Evolutionary conservation across 2,329 filamentous ascomycete genomes (phyloP).

Genomic region (Fusarium zealandicum): DNA sequence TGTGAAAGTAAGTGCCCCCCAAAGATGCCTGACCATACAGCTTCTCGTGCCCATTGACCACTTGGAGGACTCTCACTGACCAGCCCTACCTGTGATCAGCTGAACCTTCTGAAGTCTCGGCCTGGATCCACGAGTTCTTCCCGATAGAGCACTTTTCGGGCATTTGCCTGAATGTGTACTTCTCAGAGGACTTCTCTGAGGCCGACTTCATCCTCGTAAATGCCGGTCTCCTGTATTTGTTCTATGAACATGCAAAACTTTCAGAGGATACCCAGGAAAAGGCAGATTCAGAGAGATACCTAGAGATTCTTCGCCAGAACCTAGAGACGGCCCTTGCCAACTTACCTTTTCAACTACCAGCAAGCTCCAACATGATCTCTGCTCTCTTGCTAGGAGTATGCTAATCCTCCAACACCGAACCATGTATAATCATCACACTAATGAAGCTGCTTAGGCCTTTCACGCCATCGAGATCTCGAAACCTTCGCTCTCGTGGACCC

Average conservation of each 20-base stretch:
- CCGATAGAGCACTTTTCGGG: conserved; percentile 43
- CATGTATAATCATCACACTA: not conserved
- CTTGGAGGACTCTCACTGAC: conserved; percentile 3
- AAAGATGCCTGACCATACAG: not conserved
- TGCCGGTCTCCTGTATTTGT: conserved; percentile 43
- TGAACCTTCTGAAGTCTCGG: conserved; percentile 32
- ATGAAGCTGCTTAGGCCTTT: conserved; percentile 36
- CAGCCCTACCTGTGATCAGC: conserved; percentile 1
- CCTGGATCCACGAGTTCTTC: conserved; percentile 44
- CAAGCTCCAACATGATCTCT: conserved; percentile 40
- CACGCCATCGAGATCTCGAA: conserved; percentile 46
- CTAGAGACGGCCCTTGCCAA: conserved; percentile 44
- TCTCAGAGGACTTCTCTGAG: conserved; percentile 43
- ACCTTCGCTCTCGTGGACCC: conserved; percentile 43
- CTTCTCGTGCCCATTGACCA: not conserved
- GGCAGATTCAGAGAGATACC: conserved; percentile 37
- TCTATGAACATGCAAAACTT: conserved; percentile 35
- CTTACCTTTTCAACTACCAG: conserved; percentile 44
- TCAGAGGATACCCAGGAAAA: conserved; percentile 24
- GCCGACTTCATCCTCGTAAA: conserved; percentile 47
- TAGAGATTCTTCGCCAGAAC: conserved; percentile 39
- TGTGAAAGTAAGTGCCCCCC: conserved; percentile 27
- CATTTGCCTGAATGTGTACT: conserved; percentile 46
- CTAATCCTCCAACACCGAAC: not conserved
- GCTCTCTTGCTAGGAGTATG: conserved; percentile 38